These are phyloP conservation scores for Fraxinus excelsior DNA, from an alignment of 257 asterid species.

Conservation along the genomic window DNA sequence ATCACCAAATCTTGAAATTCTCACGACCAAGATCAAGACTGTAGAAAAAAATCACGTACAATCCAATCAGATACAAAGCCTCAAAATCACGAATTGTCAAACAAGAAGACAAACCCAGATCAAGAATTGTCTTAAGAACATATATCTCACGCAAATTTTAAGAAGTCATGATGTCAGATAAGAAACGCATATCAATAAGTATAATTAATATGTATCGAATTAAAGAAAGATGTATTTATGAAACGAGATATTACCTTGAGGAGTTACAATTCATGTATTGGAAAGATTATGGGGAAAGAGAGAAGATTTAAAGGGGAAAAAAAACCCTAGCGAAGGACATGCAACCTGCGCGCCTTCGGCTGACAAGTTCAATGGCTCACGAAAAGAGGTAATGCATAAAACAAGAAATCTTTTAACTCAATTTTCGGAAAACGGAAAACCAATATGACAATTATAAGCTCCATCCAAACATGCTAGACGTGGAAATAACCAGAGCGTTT, in stretches of 20 bases:
- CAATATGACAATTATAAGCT: too few species aligned
- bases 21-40: constrained; percentile 13
- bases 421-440: too few species aligned
- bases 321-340: background rate
- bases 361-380: background rate
- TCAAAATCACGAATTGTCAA: background rate
- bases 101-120: constrained; percentile 42
- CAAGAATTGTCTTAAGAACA: constrained; percentile 30
- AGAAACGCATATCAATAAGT: constrained; percentile 20
- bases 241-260: constrained; percentile 44
- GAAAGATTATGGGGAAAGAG: background rate
- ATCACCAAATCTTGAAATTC: constrained; percentile 15
- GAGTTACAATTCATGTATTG: constrained; percentile 21
- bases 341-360: constrained; percentile 2
- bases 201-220: constrained; percentile 11
- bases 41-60: background rate
- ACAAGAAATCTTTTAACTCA: background rate
- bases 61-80: constrained; percentile 15
- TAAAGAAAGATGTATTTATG: background rate
- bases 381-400: background rate
- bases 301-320: constrained; percentile 2
- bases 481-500: too few species aligned
- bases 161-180: constrained; percentile 16
- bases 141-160: constrained; percentile 32
- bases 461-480: too few species aligned